phyloP scores from a whole-genome alignment of 202 grass and related monocot species.

The Musa balbisiana region DNA sequence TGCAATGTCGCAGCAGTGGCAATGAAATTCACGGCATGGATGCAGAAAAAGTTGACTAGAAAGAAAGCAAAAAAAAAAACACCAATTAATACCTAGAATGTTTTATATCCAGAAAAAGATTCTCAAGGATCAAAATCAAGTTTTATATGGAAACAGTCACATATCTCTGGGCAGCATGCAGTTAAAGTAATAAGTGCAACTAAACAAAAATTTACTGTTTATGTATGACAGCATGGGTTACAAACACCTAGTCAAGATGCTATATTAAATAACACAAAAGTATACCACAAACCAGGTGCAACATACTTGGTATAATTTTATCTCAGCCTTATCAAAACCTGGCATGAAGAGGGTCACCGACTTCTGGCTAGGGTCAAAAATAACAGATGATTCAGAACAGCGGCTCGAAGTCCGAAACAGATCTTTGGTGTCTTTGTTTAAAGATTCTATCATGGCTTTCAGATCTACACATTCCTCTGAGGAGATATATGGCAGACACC shows the following conservation, averaged over 20 bases:
- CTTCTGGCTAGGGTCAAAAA: conserved; percentile 65
- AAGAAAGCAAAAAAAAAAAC: not conserved
- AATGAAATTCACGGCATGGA: not conserved
- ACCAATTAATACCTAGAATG: not conserved
- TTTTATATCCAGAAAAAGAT: not conserved
- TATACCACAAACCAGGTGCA: not conserved
- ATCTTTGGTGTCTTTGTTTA: conserved; percentile 43
- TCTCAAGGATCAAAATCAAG: not conserved
- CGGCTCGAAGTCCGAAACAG: conserved; percentile 34
- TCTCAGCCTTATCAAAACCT: conserved; percentile 86
- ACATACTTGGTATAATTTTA: conserved; percentile 86
- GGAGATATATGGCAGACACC: conserved; percentile 40
- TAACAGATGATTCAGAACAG: conserved; percentile 41
- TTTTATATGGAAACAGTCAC: not conserved
- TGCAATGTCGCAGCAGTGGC: not conserved
- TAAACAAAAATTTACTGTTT: not conserved
- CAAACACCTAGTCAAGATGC: not conserved
- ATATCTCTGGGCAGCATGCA: not conserved
- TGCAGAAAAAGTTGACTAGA: too few relatives aligned
- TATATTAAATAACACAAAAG: not conserved
- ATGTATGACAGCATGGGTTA: not conserved
- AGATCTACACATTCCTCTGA: conserved; percentile 38
- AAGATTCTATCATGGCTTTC: conserved; percentile 28
- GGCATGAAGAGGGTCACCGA: conserved; percentile 76
- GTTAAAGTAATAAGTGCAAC: not conserved